Percentiles rank a stretch among this genome's conserved stretches.
Evolutionary conservation across 2,329 filamentous ascomycete species (phyloP).

Genomic region (Aureobasidium namibiae): DNA sequence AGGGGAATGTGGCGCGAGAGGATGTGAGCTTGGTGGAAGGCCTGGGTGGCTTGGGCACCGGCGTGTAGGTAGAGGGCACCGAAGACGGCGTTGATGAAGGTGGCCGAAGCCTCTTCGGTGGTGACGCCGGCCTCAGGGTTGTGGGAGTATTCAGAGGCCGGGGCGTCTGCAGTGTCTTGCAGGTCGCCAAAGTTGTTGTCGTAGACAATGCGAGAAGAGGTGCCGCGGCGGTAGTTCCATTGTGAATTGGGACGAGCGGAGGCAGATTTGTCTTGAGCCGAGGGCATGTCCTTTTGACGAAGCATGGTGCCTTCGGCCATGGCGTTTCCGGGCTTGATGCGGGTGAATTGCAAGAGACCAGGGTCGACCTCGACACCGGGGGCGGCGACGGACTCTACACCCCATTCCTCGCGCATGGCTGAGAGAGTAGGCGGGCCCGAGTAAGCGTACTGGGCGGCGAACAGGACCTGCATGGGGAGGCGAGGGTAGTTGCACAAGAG

Average conservation of each 20-base stretch:
- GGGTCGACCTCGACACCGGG: constrained; percentile 89
- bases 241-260: constrained; percentile 40
- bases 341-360: constrained; percentile 73
- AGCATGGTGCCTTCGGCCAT: constrained; percentile 25
- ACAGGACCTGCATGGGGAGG: constrained; percentile 79
- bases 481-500: constrained; percentile 85
- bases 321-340: constrained; percentile 35
- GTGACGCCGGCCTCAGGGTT: constrained; percentile 30
- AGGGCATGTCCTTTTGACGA: constrained; percentile 27
- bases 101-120: constrained; percentile 55
- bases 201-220: constrained; percentile 69
- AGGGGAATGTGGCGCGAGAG: constrained; percentile 46
- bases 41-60: constrained; percentile 68
- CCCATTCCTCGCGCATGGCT: constrained; percentile 75
- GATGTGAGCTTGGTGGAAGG: constrained; percentile 78
- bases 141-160: neutral
- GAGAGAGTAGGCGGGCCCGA: constrained; percentile 66
- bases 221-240: constrained; percentile 55
- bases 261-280: neutral
- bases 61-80: constrained; percentile 81
- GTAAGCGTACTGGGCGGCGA: constrained; percentile 78
- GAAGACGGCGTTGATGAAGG: constrained; percentile 74
- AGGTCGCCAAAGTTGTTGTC: constrained; percentile 77
- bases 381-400: constrained; percentile 76
- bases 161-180: neutral